Evolutionary conservation across 176 grass and related monocot genomes (phyloP).

Genomic region (Poa annua): DNA sequence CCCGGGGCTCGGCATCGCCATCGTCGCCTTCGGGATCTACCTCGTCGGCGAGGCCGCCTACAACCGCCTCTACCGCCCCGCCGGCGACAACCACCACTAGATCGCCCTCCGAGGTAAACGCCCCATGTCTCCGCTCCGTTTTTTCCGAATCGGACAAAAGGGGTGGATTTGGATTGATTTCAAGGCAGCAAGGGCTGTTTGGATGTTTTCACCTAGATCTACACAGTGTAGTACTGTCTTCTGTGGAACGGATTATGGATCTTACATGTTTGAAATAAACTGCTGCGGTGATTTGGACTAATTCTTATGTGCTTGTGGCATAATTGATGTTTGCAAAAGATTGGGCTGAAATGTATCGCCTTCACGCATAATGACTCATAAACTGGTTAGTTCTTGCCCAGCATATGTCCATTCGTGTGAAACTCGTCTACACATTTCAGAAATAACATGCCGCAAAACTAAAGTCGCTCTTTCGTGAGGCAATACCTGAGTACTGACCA

Average conservation of each 20-base stretch:
- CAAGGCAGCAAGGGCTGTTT: background rate
- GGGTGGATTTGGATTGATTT: slow-evolving; percentile 14
- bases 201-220: slow-evolving; percentile 41
- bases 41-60: slow-evolving; percentile 86
- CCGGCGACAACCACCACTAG: slow-evolving; percentile 55
- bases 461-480: background rate
- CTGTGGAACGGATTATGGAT: background rate
- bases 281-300: background rate
- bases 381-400: background rate
- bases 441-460: background rate
- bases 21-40: slow-evolving; percentile 98
- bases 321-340: slow-evolving; percentile 1
- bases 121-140: background rate
- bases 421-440: background rate
- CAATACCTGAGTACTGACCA: background rate
- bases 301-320: background rate
- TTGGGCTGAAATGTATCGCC: background rate
- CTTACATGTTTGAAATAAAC: background rate
- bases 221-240: background rate
- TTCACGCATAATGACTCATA: slow-evolving; percentile 10
- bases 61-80: slow-evolving; percentile 63
- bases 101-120: slow-evolving; percentile 16
- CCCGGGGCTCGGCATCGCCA: slow-evolving; percentile 87
- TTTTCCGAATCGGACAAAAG: background rate
- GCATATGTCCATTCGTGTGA: background rate